Evolutionary conservation across 2,329 filamentous ascomycete species (phyloP), one percentile per base, ranked within the genome.

Genomic region (Chaetomiaceae sp.): DNA sequence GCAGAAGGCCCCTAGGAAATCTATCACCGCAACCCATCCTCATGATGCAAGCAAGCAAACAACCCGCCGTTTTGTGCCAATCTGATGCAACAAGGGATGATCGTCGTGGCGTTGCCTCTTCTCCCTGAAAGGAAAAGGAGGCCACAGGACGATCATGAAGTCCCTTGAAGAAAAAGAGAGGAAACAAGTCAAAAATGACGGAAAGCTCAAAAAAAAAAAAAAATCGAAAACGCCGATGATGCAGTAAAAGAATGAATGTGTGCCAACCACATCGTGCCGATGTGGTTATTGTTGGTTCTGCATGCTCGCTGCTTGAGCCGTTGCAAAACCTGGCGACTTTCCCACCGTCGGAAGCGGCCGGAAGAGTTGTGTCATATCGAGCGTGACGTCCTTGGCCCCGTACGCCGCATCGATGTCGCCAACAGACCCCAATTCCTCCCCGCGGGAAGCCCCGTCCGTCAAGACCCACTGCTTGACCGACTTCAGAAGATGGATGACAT

Each of bases 331-430:
- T 61, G 72, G 68, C 56, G 72, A 70, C 57, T 72, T 72, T 58
- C 72, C 72, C 59, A 72, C 69, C 57, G 67, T 69, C 57, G 74
- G 70, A 63, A 80, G 65, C 75, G 85, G 84, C 64, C 78, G 82
- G 68, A 89, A 89, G 47, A 90, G 74, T 62, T 83, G 76, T 64
- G 82, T 82, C 84, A 89, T 87, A 69, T 89, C 81, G 56, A 89
- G 74, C 7, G 82, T 87, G 61, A 87, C 74, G 65, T 86, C 79
- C 59, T 75, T 74, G 37, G 81, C 72, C 6, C 82, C 85, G 65
- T 84, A 89, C 54, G 80, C 77, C 58, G 84, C 80, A 64, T 87
- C 82, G 58, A 89, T 85, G 51, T 85, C 80, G 59, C 80, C 82
- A 25, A 89, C 78, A 29, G 83, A 86, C 59, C 85, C 85, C 53